phyloP scores from a whole-genome alignment of 129 eudicot genomes.

The Sambucus nigra region DNA sequence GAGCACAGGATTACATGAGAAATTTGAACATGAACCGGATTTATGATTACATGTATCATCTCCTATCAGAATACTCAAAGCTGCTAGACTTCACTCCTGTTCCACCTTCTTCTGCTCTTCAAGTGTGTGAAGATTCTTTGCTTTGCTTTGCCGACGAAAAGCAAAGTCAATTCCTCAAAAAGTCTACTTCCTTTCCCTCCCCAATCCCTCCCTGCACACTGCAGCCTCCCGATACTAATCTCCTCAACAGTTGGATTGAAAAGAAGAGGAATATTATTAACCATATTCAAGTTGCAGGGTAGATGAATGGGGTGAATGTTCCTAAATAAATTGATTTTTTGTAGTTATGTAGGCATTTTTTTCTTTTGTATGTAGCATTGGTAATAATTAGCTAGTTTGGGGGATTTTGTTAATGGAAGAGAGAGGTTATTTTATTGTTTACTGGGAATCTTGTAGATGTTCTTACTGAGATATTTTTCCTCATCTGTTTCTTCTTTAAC shows the following conservation, averaged over 20 bases:
- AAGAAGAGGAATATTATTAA: conserved; percentile 26
- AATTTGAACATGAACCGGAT: conserved; percentile 55
- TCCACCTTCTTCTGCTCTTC: conserved; percentile 46
- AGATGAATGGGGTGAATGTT: neutral
- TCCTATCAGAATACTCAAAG: conserved; percentile 52
- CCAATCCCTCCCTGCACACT: conserved; percentile 51
- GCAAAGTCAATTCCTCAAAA: conserved; percentile 36
- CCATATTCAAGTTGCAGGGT: neutral
- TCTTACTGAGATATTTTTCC: no score
- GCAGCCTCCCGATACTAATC: conserved; percentile 19
- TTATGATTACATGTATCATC: conserved; percentile 82
- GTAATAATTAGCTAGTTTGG: no score
- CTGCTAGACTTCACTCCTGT: conserved; percentile 52
- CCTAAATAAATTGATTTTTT: neutral
- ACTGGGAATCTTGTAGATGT: no score
- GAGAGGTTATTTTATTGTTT: no score
- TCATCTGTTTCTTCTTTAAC: no score
- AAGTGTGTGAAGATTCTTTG: conserved; percentile 51
- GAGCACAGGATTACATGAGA: conserved; percentile 60
- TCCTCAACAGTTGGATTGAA: conserved; percentile 27
- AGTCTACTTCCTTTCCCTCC: conserved; percentile 48
- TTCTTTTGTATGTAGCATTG: neutral
- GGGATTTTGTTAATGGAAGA: no score
- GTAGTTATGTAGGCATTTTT: neutral
- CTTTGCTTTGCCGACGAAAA: conserved; percentile 73